phyloP scores from a whole-genome alignment of 257 asterid species.

The Mentha longifolia region DNA sequence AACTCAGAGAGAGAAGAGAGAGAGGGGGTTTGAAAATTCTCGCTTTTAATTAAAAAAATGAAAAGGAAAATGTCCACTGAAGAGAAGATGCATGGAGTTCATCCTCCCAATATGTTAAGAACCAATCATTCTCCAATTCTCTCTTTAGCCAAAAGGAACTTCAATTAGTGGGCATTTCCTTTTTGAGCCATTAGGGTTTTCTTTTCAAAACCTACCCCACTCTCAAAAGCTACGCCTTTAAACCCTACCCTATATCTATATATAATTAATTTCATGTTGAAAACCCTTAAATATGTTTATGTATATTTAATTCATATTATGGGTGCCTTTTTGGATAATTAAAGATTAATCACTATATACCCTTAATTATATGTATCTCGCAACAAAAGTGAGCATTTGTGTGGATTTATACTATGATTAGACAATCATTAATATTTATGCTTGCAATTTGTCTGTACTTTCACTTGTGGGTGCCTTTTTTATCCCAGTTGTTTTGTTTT shows the following conservation, averaged over 20 bases:
- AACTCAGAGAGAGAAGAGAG: conserved; percentile 28
- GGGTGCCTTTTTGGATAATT: conserved; percentile 27
- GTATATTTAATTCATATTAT: not conserved
- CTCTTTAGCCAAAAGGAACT: conserved; percentile 46
- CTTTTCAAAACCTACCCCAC: conserved; percentile 42
- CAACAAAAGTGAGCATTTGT: conserved; percentile 36
- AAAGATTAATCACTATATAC: conserved; percentile 26
- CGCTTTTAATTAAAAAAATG: conserved; percentile 31
- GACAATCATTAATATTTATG: conserved; percentile 33
- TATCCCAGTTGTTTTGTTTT: too few relatives aligned
- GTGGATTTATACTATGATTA: conserved; percentile 31
- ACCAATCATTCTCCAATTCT: conserved; percentile 49
- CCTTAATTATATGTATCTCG: conserved; percentile 21
- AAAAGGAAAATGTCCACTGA: conserved; percentile 34
- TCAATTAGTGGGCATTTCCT: conserved; percentile 82
- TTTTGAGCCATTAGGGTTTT: conserved; percentile 42
- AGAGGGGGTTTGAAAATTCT: conserved; percentile 21
- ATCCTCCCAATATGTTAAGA: conserved; percentile 54
- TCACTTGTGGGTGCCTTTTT: too few relatives aligned
- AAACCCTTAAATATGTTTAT: not conserved
- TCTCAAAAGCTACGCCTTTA: conserved; percentile 42
- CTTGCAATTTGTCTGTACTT: not conserved
- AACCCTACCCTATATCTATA: conserved; percentile 31
- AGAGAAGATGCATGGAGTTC: conserved; percentile 46
- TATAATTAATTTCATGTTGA: not conserved